Base-by-base conservation (phyloP, 208 protist species). In the Strigomonas culicis region DNA sequence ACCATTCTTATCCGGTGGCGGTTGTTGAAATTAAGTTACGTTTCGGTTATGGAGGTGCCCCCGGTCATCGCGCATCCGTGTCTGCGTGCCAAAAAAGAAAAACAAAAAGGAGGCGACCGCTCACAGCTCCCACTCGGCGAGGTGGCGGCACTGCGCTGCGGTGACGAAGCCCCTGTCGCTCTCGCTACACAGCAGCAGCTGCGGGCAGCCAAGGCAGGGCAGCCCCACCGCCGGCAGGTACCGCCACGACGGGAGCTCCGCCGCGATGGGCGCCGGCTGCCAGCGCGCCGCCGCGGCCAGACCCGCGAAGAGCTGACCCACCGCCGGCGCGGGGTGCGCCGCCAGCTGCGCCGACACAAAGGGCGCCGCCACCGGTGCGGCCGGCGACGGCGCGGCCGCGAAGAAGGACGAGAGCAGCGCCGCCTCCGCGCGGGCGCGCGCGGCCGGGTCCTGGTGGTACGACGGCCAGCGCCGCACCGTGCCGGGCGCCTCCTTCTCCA, bases 211-310 rank as follows among this genome's bases (percentile, higher is more conserved):
- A 31, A 95, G 47, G 47, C 89, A 95, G 8, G 86, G 85, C 46
- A 88, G 77, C 7, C 82, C 88, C 17, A 90, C 69, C 19, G 84
- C 88, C 4, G 88, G 78, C 80, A 90, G 84, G 65, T 85, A 88
- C 32, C 72, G 53, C 82, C 84, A 89, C 41, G 70, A 70, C 1
- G 65, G 57, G 17, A 68, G 65, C 47, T 67, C 66, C 39, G 55
- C 75, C 22, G 10, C 19, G 19, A 22, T 22, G 19, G 19, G 2
- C 21, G 1, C 57, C 15, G 1, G 10, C 4, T 17, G 21, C 21
- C 21, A 19, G 31, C n/a, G 51, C 21, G 17, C 4, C 21, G 19
- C 22, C 1, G 2, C 51, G 25, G 25, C 4, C 13, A 36, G 4
- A 28, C 21, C 51, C 19, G 1, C 31, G 51, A 15, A 3, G 19